Evolutionary conservation across 139 green algal genomes (phyloP).

Genomic region (Tetraselmis chui): DNA sequence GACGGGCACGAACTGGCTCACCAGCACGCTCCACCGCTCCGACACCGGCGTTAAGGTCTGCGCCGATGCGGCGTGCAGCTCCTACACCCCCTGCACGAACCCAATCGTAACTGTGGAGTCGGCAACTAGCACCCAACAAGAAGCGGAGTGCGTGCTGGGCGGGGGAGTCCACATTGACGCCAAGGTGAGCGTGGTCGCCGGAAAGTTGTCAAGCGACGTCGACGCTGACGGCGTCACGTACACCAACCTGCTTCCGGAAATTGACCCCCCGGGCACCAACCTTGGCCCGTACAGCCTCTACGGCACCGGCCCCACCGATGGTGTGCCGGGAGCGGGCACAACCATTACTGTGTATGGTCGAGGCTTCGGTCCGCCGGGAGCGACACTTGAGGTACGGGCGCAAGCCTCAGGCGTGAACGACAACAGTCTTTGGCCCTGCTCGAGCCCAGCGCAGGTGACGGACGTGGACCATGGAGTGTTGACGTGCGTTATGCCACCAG

Average conservation of each 20-base stretch:
- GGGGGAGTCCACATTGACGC: background rate
- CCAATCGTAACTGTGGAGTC: conserved; percentile 1
- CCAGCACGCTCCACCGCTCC: background rate
- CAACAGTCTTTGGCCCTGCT: background rate
- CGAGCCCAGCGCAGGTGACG: background rate
- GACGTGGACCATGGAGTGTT: background rate
- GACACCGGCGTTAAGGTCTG: conserved; percentile 8
- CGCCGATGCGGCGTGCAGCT: background rate
- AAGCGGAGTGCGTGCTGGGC: background rate
- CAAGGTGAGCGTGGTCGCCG: background rate
- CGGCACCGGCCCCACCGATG: background rate
- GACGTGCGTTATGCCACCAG: background rate
- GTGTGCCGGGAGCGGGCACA: background rate
- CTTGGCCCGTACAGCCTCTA: background rate
- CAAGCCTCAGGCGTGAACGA: background rate
- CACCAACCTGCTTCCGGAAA: background rate
- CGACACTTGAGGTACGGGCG: background rate
- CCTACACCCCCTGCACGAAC: background rate
- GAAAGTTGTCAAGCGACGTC: background rate
- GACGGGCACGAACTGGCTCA: conserved; percentile 5
- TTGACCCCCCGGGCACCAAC: background rate
- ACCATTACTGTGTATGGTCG: conserved; percentile 10
- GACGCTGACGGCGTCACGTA: background rate
- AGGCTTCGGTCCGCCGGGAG: conserved; percentile 7
- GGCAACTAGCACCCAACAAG: background rate